A percentile compares a stretch with the other conserved stretches of the same genome.
These are phyloP conservation scores for Pelargonium fulgidum DNA, from an alignment of 441 rosid species.

Conservation along the genomic window DNA sequence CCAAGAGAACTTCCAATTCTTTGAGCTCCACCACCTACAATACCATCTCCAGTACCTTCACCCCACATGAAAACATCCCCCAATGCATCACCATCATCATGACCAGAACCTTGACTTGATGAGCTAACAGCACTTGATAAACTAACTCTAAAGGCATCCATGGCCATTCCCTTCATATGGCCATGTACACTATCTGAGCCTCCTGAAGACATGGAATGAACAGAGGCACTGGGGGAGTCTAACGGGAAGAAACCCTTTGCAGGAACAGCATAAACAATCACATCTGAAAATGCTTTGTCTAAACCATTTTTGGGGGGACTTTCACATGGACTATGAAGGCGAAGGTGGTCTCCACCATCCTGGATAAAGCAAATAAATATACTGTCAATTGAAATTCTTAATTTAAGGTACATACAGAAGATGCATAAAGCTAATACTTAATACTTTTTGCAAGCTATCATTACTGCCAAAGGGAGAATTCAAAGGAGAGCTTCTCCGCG, in stretches of 20 bases:
- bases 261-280: conserved; percentile 58
- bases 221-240: conserved; percentile 70
- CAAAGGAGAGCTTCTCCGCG: conserved; percentile 89
- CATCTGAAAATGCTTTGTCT: conserved; percentile 78
- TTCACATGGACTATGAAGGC: conserved; percentile 74
- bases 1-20: conserved; percentile 51
- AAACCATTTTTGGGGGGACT: conserved; percentile 85
- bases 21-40: conserved; percentile 79
- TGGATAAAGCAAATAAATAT: conserved; percentile 28
- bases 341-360: conserved; percentile 67
- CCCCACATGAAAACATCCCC: conserved; percentile 99
- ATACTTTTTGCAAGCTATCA: conserved; percentile 81
- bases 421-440: conserved; percentile 10
- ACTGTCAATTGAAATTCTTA: conserved; percentile 18
- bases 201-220: conserved; percentile 80
- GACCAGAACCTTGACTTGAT: conserved; percentile 97
- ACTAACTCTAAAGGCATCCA: conserved; percentile 90
- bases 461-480: conserved; percentile 87
- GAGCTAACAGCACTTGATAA: conserved; percentile 97
- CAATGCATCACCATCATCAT: conserved; percentile 93
- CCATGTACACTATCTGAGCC: conserved; percentile 83
- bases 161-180: conserved; percentile 52
- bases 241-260: conserved; percentile 72
- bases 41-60: conserved; percentile 80
- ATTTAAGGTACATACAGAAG: conserved; percentile 6